These are phyloP conservation scores for Polychytrium aggregatum DNA, from an alignment of 192 early-diverging fungal species.

Conservation along the genomic window DNA sequence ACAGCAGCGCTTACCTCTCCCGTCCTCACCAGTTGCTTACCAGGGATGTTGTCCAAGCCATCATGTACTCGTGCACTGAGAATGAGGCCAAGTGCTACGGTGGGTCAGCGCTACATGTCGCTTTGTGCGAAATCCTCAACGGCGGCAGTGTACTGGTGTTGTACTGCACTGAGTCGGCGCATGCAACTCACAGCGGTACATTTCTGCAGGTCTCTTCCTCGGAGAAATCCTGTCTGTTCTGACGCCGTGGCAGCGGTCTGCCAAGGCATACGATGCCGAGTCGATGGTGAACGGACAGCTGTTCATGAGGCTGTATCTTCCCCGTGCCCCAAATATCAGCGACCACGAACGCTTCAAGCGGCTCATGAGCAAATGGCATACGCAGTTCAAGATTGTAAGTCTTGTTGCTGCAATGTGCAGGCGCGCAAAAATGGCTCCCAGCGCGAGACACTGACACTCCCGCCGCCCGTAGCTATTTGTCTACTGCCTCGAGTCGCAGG, in stretches of 20 bases:
- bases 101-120: too few relatives aligned
- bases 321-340: too few relatives aligned
- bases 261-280: too few relatives aligned
- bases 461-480: slow-evolving; percentile 12
- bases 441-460: too few relatives aligned
- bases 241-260: slow-evolving; percentile 49
- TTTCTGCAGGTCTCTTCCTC: too few relatives aligned
- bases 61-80: slow-evolving; percentile 52
- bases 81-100: slow-evolving; percentile 63
- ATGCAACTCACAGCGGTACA: too few relatives aligned
- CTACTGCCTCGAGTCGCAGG: slow-evolving; percentile 36
- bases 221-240: slow-evolving; percentile 41
- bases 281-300: too few relatives aligned
- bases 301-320: too few relatives aligned
- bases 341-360: slow-evolving; percentile 49
- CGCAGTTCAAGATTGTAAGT: slow-evolving; percentile 36
- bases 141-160: too few relatives aligned
- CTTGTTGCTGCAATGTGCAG: slow-evolving; percentile 7
- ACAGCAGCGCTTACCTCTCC: not conserved
- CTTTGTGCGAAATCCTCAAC: too few relatives aligned
- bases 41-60: slow-evolving; percentile 31
- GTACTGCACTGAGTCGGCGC: too few relatives aligned
- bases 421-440: too few relatives aligned
- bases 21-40: slow-evolving; percentile 15
- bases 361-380: slow-evolving; percentile 65